A percentile compares a stretch with the other conserved stretches of the same genome.
Conservation (phyloP, 2,329 filamentous ascomycete species). For the Colletotrichum tropicicola region DNA sequence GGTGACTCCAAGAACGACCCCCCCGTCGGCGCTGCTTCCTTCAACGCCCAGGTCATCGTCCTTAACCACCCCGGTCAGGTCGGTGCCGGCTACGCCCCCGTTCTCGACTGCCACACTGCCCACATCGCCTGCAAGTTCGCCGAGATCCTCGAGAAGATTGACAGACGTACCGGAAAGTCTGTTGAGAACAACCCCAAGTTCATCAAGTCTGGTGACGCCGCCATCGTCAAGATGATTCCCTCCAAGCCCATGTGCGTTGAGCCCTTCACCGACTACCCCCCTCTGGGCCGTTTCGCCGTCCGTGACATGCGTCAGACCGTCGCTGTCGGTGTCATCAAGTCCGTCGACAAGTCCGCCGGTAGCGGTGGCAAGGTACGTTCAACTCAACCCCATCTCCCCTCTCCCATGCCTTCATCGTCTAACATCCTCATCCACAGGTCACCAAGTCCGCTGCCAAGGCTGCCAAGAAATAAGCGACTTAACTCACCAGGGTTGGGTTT, state of each 20-base stretch:
- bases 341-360: constrained; percentile 72
- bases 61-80: constrained; percentile 99
- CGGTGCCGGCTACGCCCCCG: constrained; percentile 98
- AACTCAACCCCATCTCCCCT: constrained; percentile 42
- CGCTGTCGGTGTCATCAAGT: constrained; percentile 95
- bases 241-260: constrained; percentile 99
- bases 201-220: constrained; percentile 99
- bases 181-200: constrained; percentile 94
- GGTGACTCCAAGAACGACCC: constrained; percentile 99
- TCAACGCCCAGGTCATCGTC: constrained; percentile 99
- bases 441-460: constrained; percentile 79
- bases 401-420: not conserved
- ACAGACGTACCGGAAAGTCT: constrained; percentile 99
- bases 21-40: constrained; percentile 85
- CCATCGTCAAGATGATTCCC: constrained; percentile 99
- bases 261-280: constrained; percentile 99
- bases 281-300: constrained; percentile 99
- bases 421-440: constrained; percentile 42
- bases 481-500: constrained; percentile 28
- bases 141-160: constrained; percentile 99
- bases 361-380: constrained; percentile 65
- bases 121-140: constrained; percentile 99
- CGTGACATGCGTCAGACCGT: constrained; percentile 96
- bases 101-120: constrained; percentile 99
- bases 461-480: constrained; percentile 72